Conservation (phyloP, 2,329 filamentous ascomycete genomes). For the Plenodomus lindquistii region DNA sequence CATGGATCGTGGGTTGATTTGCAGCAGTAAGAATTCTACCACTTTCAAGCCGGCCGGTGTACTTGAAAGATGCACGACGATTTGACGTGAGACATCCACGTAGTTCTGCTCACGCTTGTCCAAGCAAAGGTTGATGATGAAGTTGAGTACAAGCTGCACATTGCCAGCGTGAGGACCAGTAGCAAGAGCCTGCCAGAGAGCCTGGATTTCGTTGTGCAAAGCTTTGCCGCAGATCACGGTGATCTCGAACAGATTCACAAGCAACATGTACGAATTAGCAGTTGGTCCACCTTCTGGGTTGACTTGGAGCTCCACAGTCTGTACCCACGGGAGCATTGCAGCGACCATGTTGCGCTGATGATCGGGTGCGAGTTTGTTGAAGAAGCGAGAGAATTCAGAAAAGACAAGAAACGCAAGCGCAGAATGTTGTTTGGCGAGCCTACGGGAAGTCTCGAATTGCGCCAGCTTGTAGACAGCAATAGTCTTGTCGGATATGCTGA, state of each 20-base stretch:
- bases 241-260: constrained; percentile 94
- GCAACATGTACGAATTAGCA: constrained; percentile 87
- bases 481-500: constrained; percentile 97
- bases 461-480: constrained; percentile 97
- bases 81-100: constrained; percentile 96
- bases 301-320: constrained; percentile 87
- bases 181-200: constrained; percentile 93
- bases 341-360: constrained; percentile 93
- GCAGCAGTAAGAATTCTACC: constrained; percentile 87
- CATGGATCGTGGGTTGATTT: constrained; percentile 96
- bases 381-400: constrained; percentile 92
- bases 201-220: constrained; percentile 95
- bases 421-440: constrained; percentile 83
- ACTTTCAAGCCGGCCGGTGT: constrained; percentile 85
- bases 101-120: constrained; percentile 97
- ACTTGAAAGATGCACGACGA: constrained; percentile 93
- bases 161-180: constrained; percentile 92
- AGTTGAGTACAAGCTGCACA: constrained; percentile 90
- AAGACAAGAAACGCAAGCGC: constrained; percentile 93
- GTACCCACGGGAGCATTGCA: constrained; percentile 93
- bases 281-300: constrained; percentile 91
- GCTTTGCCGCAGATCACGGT: constrained; percentile 89
- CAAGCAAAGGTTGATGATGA: constrained; percentile 91
- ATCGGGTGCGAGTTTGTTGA: constrained; percentile 80
- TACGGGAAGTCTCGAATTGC: constrained; percentile 93